A percentile compares a stretch with the other conserved stretches of the same genome.
These are phyloP conservation scores for Coix lacrymajobi DNA, from an alignment of 176 grass and related monocot genomes.

Conservation along the genomic window DNA sequence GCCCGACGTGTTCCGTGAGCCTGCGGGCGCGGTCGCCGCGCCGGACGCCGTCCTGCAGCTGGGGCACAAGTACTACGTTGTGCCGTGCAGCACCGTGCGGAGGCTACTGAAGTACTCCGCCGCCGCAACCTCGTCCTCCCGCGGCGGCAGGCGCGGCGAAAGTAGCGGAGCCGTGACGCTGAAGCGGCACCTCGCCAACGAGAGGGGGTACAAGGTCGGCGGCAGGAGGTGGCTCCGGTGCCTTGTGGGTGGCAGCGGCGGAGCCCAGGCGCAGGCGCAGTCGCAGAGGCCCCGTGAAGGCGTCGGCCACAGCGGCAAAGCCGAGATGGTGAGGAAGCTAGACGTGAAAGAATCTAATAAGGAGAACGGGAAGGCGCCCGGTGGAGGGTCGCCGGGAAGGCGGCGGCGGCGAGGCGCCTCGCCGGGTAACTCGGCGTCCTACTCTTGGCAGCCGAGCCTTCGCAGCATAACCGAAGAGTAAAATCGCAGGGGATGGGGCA, in stretches of 20 bases:
- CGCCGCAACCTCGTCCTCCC: neutral
- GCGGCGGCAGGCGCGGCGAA: neutral
- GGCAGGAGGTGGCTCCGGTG: conserved; percentile 25
- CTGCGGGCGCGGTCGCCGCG: conserved; percentile 19
- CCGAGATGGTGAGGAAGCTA: neutral
- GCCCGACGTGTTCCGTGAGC: conserved; percentile 52
- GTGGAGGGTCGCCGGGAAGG: neutral
- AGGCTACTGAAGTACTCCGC: conserved; percentile 37
- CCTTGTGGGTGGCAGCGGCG: neutral
- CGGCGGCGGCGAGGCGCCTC: conserved; percentile 11
- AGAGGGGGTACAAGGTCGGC: neutral
- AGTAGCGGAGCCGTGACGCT: neutral
- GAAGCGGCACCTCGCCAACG: conserved; percentile 23
- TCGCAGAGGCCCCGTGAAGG: neutral
- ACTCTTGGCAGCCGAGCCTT: conserved; percentile 57
- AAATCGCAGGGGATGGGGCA: neutral
- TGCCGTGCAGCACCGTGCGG: conserved; percentile 44
- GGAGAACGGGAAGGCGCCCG: neutral
- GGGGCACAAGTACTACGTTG: conserved; percentile 50
- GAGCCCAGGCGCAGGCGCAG: neutral
- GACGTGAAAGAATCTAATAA: neutral
- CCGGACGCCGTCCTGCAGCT: conserved; percentile 40
- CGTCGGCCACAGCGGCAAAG: neutral
- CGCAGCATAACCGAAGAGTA: conserved; percentile 59
- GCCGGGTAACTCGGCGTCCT: conserved; percentile 29